These are phyloP conservation scores for Aspergillus clavatus DNA, from an alignment of 2,329 filamentous ascomycete genomes.

Conservation along the genomic window DNA sequence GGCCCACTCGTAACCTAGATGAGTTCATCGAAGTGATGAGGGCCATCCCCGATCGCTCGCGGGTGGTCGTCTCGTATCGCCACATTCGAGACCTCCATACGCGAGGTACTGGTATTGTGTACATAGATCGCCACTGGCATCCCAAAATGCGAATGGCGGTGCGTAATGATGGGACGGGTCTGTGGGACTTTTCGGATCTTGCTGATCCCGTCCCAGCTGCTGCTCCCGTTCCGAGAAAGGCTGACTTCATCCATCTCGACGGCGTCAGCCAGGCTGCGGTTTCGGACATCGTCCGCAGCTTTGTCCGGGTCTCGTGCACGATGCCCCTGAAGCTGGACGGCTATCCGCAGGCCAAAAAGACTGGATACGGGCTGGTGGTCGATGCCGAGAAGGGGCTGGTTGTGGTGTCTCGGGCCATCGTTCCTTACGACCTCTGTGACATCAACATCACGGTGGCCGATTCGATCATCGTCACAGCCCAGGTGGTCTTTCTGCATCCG, in stretches of 20 bases:
- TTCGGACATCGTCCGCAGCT: slow-evolving; percentile 89
- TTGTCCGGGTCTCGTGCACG: slow-evolving; percentile 85
- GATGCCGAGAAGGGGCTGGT: slow-evolving; percentile 95
- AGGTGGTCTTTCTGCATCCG: slow-evolving; percentile 92
- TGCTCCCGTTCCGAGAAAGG: slow-evolving; percentile 67
- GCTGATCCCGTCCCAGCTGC: slow-evolving; percentile 73
- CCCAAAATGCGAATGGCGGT: slow-evolving; percentile 89
- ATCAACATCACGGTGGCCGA: slow-evolving; percentile 95
- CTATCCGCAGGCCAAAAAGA: slow-evolving; percentile 91
- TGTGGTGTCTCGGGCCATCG: slow-evolving; percentile 85
- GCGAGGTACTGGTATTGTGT: slow-evolving; percentile 84
- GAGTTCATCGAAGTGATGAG: slow-evolving; percentile 90
- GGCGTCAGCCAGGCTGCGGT: slow-evolving; percentile 83
- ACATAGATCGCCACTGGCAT: slow-evolving; percentile 93
- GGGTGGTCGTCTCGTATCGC: slow-evolving; percentile 92
- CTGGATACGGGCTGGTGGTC: slow-evolving; percentile 94
- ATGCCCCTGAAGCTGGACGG: slow-evolving; percentile 97
- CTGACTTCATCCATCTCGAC: slow-evolving; percentile 86
- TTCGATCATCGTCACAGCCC: slow-evolving; percentile 88
- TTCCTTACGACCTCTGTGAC: slow-evolving; percentile 95
- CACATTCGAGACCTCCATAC: slow-evolving; percentile 93
- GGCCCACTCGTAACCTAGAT: slow-evolving; percentile 80
- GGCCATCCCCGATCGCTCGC: slow-evolving; percentile 70
- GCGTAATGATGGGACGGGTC: slow-evolving; percentile 79
- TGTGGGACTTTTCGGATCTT: slow-evolving; percentile 92